Conservation (phyloP, 2,329 filamentous ascomycete species). For the Talaromyces amestolkiae region DNA sequence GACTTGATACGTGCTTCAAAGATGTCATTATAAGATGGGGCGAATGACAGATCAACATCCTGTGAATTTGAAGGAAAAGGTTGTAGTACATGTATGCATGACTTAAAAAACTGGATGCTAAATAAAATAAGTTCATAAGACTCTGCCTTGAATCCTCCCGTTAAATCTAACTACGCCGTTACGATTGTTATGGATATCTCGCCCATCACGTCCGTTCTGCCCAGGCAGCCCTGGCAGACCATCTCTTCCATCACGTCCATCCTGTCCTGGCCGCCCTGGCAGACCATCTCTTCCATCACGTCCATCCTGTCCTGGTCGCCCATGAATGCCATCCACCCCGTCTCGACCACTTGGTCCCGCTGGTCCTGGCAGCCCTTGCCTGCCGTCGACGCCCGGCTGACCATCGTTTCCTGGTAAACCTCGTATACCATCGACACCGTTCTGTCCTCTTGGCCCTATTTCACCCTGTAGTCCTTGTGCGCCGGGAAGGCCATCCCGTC, state of each 20-base stretch:
- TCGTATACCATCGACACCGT: background rate
- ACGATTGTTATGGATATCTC: background rate
- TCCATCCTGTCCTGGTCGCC: background rate
- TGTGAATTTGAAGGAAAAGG: no score
- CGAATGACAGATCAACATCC: no score
- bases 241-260: conserved; percentile 2
- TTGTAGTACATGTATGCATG: no score
- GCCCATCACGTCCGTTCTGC: conserved; percentile 3
- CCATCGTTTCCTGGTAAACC: background rate
- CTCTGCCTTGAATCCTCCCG: background rate
- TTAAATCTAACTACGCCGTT: background rate
- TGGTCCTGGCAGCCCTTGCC: background rate
- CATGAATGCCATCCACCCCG: background rate
- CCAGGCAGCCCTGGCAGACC: background rate
- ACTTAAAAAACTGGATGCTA: background rate
- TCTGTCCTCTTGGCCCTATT: background rate
- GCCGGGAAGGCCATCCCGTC: background rate
- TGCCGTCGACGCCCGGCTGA: background rate
- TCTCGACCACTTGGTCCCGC: background rate
- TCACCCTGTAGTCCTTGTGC: background rate
- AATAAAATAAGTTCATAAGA: conserved; percentile 21
- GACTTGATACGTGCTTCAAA: no score
- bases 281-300: background rate
- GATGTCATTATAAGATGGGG: no score
- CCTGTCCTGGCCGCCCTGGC: background rate